Conservation (phyloP, 495 filamentous ascomycete species). For the Aspergillus bridgeri region DNA sequence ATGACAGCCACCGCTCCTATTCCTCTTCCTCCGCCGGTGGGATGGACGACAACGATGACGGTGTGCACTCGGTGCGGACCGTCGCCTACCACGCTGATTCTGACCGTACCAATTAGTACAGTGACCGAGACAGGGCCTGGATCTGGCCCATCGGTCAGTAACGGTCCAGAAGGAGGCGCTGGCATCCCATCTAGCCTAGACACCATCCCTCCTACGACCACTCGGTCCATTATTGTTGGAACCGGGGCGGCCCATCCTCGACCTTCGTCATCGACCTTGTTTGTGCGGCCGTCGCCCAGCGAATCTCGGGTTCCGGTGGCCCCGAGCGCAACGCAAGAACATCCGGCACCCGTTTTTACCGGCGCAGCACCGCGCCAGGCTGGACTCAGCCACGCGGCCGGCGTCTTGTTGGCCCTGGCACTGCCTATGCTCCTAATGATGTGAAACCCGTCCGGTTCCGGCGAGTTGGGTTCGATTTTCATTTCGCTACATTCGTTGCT, state of each 20-base stretch:
- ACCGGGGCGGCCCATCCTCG: constrained; percentile 8
- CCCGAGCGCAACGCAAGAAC: constrained; percentile 22
- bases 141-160: not conserved
- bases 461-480: not conserved
- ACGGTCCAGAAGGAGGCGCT: not conserved
- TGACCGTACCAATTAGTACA: constrained; percentile 28
- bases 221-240: constrained; percentile 5
- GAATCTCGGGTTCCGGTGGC: constrained; percentile 6
- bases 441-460: constrained; percentile 10
- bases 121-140: not conserved
- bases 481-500: not conserved
- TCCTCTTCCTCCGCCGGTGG: constrained; percentile 22
- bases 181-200: not conserved
- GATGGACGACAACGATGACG: constrained; percentile 39
- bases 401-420: constrained; percentile 6
- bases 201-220: not conserved
- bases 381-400: constrained; percentile 8
- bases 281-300: constrained; percentile 18
- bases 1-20: constrained; percentile 10
- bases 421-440: constrained; percentile 12
- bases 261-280: constrained; percentile 18
- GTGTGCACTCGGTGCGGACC: constrained; percentile 40
- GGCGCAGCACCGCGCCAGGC: constrained; percentile 20
- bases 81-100: constrained; percentile 31
- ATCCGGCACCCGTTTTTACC: constrained; percentile 24